Evolutionary conservation across 2,329 filamentous ascomycete genomes (phyloP).

Genomic region (Grosmannia serpens): DNA sequence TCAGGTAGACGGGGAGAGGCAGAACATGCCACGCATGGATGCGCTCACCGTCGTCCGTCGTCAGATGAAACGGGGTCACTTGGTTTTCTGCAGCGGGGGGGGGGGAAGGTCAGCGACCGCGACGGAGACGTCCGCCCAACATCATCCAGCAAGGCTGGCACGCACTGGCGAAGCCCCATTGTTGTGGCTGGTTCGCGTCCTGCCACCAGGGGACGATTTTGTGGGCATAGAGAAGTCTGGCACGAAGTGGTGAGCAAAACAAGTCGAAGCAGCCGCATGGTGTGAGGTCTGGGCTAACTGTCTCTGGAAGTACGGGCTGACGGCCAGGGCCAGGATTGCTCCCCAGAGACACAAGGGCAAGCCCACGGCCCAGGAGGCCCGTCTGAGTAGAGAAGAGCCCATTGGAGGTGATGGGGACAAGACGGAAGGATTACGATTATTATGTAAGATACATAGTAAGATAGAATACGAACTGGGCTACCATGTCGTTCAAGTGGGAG

Average conservation of each 20-base stretch:
- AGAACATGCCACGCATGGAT: conserved; percentile 88
- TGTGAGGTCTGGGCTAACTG: conserved; percentile 44
- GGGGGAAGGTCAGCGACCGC: neutral
- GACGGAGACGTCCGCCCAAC: neutral
- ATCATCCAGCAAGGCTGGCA: neutral
- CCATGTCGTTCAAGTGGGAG: too few species aligned
- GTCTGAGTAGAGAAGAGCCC: conserved; percentile 3
- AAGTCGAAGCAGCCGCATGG: neutral
- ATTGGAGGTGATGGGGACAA: neutral
- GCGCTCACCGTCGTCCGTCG: conserved; percentile 61
- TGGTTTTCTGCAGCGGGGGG: conserved; percentile 69
- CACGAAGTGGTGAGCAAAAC: neutral
- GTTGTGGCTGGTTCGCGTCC: conserved; percentile 64
- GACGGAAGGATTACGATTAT: neutral
- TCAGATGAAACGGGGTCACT: conserved; percentile 72
- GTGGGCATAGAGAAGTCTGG: conserved; percentile 73
- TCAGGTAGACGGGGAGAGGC: conserved; percentile 63
- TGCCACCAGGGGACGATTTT: conserved; percentile 61
- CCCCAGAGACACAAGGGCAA: conserved; percentile 54
- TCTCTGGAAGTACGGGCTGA: conserved; percentile 63
- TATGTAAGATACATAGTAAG: neutral
- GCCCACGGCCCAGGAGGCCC: conserved; percentile 43
- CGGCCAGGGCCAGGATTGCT: conserved; percentile 51
- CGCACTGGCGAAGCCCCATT: conserved; percentile 74
- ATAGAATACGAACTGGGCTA: too few species aligned